A percentile compares a stretch with the other conserved stretches of the same genome.
Evolutionary conservation across 2,329 filamentous ascomycete genomes (phyloP).

Genomic region (Penicillium sp.): DNA sequence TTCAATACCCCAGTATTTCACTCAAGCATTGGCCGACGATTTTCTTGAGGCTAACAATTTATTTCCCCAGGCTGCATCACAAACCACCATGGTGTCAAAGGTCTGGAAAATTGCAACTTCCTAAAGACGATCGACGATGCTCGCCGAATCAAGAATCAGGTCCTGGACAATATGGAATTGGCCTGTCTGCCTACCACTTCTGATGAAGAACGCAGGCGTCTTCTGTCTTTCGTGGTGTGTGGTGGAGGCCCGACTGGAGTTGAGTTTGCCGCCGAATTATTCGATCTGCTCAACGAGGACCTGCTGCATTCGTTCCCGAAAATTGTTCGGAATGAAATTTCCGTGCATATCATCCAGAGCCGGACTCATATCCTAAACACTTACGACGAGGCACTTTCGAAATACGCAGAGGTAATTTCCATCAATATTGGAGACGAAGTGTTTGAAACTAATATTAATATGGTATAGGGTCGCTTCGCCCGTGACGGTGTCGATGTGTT

Average conservation of each 20-base stretch:
- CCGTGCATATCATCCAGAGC: slow-evolving; percentile 94
- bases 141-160: slow-evolving; percentile 79
- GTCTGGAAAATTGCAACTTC: slow-evolving; percentile 89
- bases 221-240: slow-evolving; percentile 94
- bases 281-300: slow-evolving; percentile 95
- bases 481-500: slow-evolving; percentile 89
- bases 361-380: slow-evolving; percentile 95
- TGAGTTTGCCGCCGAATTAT: slow-evolving; percentile 95
- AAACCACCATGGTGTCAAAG: slow-evolving; percentile 94
- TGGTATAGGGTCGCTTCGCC: slow-evolving; percentile 66
- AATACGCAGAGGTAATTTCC: slow-evolving; percentile 70
- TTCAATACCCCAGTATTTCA: slow-evolving; percentile 3
- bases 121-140: slow-evolving; percentile 95
- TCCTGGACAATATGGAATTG: slow-evolving; percentile 84
- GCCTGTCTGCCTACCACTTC: slow-evolving; percentile 90
- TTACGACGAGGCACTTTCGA: slow-evolving; percentile 90
- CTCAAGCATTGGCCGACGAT: not conserved
- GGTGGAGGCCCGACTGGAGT: slow-evolving; percentile 95
- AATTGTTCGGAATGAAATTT: slow-evolving; percentile 94
- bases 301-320: slow-evolving; percentile 78
- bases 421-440: not conserved
- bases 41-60: slow-evolving; percentile 7
- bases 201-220: slow-evolving; percentile 80
- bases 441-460: slow-evolving; percentile 2
- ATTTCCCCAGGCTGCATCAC: slow-evolving; percentile 67